A percentile compares a stretch with the other conserved stretches of the same genome.
Conservation (phyloP, 768 basidiomycete species). For the Baorangia bicolor region DNA sequence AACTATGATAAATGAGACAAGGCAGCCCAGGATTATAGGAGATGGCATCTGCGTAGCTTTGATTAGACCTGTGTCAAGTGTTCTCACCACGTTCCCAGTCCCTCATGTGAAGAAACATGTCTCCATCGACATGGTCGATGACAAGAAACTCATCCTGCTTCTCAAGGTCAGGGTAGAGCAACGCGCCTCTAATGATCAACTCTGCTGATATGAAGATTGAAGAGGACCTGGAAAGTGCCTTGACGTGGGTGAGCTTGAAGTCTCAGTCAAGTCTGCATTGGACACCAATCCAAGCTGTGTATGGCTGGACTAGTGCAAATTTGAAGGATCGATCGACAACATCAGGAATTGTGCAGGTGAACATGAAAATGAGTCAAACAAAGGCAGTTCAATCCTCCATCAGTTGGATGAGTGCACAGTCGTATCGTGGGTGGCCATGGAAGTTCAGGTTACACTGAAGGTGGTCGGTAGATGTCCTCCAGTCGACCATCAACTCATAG, state of each 20-base stretch:
- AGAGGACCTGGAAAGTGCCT: neutral
- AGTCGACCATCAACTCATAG: slow-evolving; percentile 11
- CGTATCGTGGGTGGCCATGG: slow-evolving; percentile 23
- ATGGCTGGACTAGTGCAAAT: slow-evolving; percentile 5
- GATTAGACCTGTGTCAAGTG: too few species aligned
- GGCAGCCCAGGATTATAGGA: too few species aligned
- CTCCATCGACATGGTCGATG: neutral
- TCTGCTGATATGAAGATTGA: neutral
- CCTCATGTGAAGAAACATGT: neutral
- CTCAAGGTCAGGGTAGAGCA: neutral
- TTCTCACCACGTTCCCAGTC: too few species aligned
- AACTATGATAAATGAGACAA: too few species aligned
- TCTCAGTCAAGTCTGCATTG: neutral
- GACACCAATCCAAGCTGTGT: neutral
- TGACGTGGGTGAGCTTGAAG: neutral
- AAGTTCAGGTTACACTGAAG: slow-evolving; percentile 32
- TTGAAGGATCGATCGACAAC: too few species aligned
- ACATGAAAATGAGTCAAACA: neutral
- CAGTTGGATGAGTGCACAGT: slow-evolving; percentile 15
- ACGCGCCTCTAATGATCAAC: neutral
- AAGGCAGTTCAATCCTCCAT: neutral
- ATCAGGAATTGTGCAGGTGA: too few species aligned
- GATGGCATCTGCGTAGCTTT: too few species aligned
- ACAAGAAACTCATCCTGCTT: neutral
- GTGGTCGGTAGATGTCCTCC: slow-evolving; percentile 25